Conservation (phyloP, 352 stramenopile genomes). For the Phytophthora parvispora region DNA sequence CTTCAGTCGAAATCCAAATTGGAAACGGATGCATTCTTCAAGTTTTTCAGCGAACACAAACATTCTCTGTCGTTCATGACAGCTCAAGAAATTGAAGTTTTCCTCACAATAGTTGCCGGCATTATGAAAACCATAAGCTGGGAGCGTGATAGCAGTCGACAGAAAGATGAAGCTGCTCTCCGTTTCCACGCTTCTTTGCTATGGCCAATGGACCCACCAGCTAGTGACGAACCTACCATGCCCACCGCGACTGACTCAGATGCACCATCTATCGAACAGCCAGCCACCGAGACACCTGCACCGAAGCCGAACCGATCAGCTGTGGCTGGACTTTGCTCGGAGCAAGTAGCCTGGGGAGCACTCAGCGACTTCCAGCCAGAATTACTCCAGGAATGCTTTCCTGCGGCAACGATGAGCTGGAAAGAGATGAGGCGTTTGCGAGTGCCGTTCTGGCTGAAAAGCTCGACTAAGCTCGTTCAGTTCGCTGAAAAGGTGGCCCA, state of each 20-base stretch:
- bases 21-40: conserved; percentile 47
- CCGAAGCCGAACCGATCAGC: not conserved
- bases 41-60: conserved; percentile 73
- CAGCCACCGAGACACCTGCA: conserved; percentile 2
- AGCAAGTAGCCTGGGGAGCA: conserved; percentile 81
- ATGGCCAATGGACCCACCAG: conserved; percentile 55
- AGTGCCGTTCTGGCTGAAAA: conserved; percentile 86
- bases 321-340: conserved; percentile 71
- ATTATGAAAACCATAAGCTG: conserved; percentile 69
- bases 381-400: conserved; percentile 82
- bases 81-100: conserved; percentile 44
- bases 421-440: conserved; percentile 72
- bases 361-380: conserved; percentile 75
- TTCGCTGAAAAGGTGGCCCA: conserved; percentile 84
- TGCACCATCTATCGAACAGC: conserved; percentile 3
- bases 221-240: not conserved
- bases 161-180: conserved; percentile 80
- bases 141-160: conserved; percentile 59
- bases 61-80: conserved; percentile 64
- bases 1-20: conserved; percentile 35
- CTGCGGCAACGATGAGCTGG: conserved; percentile 58
- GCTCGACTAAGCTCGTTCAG: conserved; percentile 54
- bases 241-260: not conserved
- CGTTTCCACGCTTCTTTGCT: conserved; percentile 79
- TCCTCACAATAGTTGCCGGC: conserved; percentile 60